Evolutionary conservation across 148 eudicot species (phyloP).

Genomic region (Pharnaceum exiguum): DNA sequence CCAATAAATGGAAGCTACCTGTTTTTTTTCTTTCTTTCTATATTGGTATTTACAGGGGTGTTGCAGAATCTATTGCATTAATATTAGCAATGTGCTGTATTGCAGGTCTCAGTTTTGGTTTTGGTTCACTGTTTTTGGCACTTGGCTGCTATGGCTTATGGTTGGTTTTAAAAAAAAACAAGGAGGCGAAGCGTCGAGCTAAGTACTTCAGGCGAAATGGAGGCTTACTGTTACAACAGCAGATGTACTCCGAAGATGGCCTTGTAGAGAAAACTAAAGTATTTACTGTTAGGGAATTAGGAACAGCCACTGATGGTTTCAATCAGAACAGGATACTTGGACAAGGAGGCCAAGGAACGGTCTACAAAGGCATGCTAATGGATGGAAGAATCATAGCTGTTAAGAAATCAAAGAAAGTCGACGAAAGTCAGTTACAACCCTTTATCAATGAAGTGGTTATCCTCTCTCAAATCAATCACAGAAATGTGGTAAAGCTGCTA

Average conservation of each 20-base stretch:
- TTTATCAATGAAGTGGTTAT: constrained; percentile 25
- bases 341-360: constrained; percentile 27
- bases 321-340: constrained; percentile 16
- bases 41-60: no score
- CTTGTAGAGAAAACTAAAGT: constrained; percentile 13
- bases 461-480: constrained; percentile 20
- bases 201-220: constrained; percentile 21
- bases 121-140: constrained; percentile 3
- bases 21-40: not conserved
- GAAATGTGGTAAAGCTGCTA: constrained; percentile 22
- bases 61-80: no score
- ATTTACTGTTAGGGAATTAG: constrained; percentile 14
- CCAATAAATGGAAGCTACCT: no score
- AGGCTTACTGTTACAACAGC: constrained; percentile 13
- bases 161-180: not conserved
- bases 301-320: constrained; percentile 16
- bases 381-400: constrained; percentile 25
- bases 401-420: constrained; percentile 16
- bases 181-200: constrained; percentile 4
- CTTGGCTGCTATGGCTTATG: not conserved
- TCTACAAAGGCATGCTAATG: constrained; percentile 20
- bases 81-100: no score
- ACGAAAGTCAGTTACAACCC: constrained; percentile 7
- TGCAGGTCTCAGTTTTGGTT: constrained; percentile 3
- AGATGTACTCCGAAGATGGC: constrained; percentile 5